These are phyloP conservation scores for Clausena lansium DNA, from an alignment of 345 rosid species.

Conservation along the genomic window DNA sequence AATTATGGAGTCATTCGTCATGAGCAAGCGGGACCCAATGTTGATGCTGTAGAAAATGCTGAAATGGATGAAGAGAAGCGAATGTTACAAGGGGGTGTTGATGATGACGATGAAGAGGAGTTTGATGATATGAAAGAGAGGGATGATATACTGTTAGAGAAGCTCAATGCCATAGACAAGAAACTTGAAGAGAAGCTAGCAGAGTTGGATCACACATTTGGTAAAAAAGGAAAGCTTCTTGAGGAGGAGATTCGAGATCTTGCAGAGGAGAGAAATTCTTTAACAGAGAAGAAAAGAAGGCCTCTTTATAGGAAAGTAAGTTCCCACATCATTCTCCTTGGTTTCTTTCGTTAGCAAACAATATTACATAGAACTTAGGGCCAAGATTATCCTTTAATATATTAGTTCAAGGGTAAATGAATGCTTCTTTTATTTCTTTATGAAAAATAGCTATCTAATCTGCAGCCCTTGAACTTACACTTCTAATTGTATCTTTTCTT, in stretches of 20 bases:
- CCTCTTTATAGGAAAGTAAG: conserved; percentile 84
- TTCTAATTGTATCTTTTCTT: not conserved
- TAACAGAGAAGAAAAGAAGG: conserved; percentile 81
- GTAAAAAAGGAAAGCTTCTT: conserved; percentile 81
- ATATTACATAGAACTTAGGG: not conserved
- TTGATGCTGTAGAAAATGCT: conserved; percentile 26
- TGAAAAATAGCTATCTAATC: not conserved
- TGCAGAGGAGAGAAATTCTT: conserved; percentile 88
- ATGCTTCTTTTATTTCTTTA: not conserved
- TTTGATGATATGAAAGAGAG: conserved; percentile 94
- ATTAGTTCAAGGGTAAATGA: not conserved
- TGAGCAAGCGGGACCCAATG: conserved; percentile 40
- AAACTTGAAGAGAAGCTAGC: conserved; percentile 82
- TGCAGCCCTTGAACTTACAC: not conserved
- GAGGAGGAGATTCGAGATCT: conserved; percentile 93
- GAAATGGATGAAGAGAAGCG: conserved; percentile 41
- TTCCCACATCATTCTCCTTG: conserved; percentile 4
- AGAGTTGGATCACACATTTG: conserved; percentile 86
- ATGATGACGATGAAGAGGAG: conserved; percentile 64
- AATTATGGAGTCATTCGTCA: conserved; percentile 69
- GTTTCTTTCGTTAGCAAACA: not conserved
- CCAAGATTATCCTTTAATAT: not conserved
- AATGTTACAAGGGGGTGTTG: conserved; percentile 25
- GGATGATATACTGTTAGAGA: conserved; percentile 69
- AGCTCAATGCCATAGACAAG: conserved; percentile 78